Evolutionary conservation across 2,329 filamentous ascomycete species (phyloP).

Genomic region (Exophiala spinifera): DNA sequence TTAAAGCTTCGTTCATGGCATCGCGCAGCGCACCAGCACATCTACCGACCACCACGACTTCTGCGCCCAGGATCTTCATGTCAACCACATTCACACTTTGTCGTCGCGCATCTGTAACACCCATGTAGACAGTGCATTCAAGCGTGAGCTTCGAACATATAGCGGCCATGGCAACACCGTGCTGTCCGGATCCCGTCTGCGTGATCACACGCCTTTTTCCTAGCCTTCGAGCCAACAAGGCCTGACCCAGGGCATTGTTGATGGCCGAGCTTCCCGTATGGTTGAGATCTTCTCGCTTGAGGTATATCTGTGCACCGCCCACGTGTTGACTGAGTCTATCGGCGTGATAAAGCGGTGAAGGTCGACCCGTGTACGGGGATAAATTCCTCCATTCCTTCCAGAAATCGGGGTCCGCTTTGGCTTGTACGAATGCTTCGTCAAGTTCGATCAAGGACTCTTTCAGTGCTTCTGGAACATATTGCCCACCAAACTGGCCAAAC

Average conservation of each 20-base stretch:
- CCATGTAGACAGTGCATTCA: slow-evolving; percentile 98
- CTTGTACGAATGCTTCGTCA: slow-evolving; percentile 84
- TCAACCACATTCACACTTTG: slow-evolving; percentile 98
- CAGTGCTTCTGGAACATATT: slow-evolving; percentile 94
- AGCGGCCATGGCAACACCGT: slow-evolving; percentile 95
- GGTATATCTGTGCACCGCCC: slow-evolving; percentile 91
- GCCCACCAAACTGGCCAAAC: slow-evolving; percentile 80
- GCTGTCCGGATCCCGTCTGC: slow-evolving; percentile 94
- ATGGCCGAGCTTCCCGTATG: slow-evolving; percentile 99
- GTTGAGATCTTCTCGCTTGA: slow-evolving; percentile 96
- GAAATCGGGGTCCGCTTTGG: slow-evolving; percentile 82
- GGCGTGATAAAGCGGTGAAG: slow-evolving; percentile 85
- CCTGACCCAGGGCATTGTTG: slow-evolving; percentile 95
- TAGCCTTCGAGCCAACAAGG: slow-evolving; percentile 77
- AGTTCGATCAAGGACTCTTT: slow-evolving; percentile 95
- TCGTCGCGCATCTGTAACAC: slow-evolving; percentile 90
- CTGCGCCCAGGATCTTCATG: slow-evolving; percentile 91
- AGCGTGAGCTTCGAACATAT: slow-evolving; percentile 98
- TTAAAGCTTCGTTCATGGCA: slow-evolving; percentile 91
- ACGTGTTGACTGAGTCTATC: slow-evolving; percentile 83
- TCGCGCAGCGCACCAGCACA: slow-evolving; percentile 79
- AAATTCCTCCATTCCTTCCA: slow-evolving; percentile 96
- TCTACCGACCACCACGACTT: slow-evolving; percentile 87
- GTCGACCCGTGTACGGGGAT: slow-evolving; percentile 95
- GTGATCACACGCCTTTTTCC: slow-evolving; percentile 98